Evolutionary conservation across 768 basidiomycete species (phyloP).

Genomic region (Rhodotorula taiwanensis): DNA sequence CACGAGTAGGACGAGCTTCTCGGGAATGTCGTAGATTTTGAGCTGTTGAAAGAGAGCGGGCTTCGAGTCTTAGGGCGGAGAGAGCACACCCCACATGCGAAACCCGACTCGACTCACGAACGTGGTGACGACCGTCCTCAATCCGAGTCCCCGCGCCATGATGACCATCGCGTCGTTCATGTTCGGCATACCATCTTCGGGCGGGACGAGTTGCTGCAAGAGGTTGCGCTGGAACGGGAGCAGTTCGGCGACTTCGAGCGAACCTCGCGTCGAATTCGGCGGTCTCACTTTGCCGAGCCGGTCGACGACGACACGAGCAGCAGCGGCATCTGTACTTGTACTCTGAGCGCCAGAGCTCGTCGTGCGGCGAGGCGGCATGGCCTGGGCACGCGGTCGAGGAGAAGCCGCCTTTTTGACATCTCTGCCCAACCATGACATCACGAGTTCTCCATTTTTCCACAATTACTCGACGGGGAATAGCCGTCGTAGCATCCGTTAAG

Average conservation of each 20-base stretch:
- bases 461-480: no score
- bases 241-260: conserved; percentile 4
- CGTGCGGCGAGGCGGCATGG: no score
- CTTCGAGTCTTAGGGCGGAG: no score
- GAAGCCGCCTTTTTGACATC: no score
- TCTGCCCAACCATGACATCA: no score
- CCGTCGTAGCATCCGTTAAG: no score
- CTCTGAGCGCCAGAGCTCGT: no score
- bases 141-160: conserved; percentile 81
- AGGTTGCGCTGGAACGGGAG: conserved; percentile 38
- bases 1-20: conserved; percentile 74
- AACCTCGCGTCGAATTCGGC: neutral
- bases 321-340: no score
- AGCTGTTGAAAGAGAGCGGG: conserved; percentile 76
- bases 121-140: conserved; percentile 56
- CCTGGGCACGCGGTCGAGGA: no score
- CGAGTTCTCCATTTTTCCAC: no score
- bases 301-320: neutral
- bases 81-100: neutral
- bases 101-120: conserved; percentile 24
- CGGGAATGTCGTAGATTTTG: conserved; percentile 83
- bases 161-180: conserved; percentile 49
- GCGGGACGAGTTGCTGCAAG: conserved; percentile 32
- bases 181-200: neutral
- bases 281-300: conserved; percentile 5